phyloP scores from a whole-genome alignment of 257 asterid species.

The Plectranthus barbatus region DNA sequence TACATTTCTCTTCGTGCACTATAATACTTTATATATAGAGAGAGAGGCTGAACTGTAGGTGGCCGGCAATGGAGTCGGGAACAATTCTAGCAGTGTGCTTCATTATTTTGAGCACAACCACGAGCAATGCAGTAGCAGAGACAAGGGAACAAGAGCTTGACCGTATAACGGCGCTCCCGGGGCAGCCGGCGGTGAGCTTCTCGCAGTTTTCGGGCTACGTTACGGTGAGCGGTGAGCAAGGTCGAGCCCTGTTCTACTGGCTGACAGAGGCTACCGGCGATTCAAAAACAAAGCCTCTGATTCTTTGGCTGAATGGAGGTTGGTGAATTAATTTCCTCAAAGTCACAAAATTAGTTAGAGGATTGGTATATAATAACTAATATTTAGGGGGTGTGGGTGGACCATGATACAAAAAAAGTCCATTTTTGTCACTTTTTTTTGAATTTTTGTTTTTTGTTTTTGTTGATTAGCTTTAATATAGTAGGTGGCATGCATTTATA shows the following conservation, averaged over 20 bases:
- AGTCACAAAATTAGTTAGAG: no score
- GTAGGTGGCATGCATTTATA: neutral
- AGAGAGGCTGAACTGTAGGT: neutral
- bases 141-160: constrained; percentile 49
- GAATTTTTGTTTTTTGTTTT: neutral
- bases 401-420: neutral
- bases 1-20: neutral
- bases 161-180: constrained; percentile 54
- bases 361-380: no score
- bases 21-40: neutral
- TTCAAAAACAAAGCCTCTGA: constrained; percentile 47
- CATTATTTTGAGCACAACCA: neutral
- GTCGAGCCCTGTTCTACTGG: constrained; percentile 86
- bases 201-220: constrained; percentile 77
- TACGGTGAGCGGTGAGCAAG: constrained; percentile 43
- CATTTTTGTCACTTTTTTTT: neutral
- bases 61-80: constrained; percentile 6
- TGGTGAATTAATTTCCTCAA: neutral
- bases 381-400: neutral
- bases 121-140: neutral
- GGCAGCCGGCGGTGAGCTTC: constrained; percentile 68
- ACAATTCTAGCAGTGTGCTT: neutral
- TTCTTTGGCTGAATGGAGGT: constrained; percentile 96
- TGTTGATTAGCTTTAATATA: neutral
- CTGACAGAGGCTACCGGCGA: constrained; percentile 46